Evolutionary conservation across 202 grass and related monocot species (phyloP), one percentile per base, ranked within the genome.

Genomic region (Panicum hallii): DNA sequence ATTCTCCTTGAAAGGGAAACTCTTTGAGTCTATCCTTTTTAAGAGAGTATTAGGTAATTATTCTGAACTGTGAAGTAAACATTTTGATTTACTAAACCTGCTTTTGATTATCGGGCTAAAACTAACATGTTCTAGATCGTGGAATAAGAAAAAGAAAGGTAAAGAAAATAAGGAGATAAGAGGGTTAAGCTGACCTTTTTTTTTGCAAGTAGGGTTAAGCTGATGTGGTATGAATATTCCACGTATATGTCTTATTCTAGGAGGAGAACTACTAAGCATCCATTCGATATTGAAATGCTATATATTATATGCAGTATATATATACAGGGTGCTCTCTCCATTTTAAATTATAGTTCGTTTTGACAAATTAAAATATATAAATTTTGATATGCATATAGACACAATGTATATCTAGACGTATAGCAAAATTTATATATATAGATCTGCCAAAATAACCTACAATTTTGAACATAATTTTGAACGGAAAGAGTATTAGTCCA

Each of bases 281-380:
- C 68, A 86, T 12, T 34, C 34, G n/a, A 55, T 80, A 41, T 43
- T 6, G 20, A 67, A 82, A 70, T 60, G 38, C 55, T 61, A 62
- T 47, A 66, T n/a, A 7, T n/a, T 28, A n/a, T 4, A 1, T 70
- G 13, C 15, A 22, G 7, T 74, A 38, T 3, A 74, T 22, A 72
- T n/a, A n/a, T n/a, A n/a, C n/a, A n/a, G n/a, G n/a, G n/a, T n/a
- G n/a, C 34, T 34, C 3, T 1, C 34, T 34, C 47, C 26, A 26
- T 26, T 26, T 1, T 1, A 26, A 26, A 26, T 1, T 26, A 26
- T 26, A 26, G 26, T 26, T 26, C 1, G 26, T 26, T 26, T 26
- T 26, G 26, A 1, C 26, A 26, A 26, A 26, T 26, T 26, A 26
- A 26, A 1, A 26, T 26, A 26, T 26, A 26, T 26, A 26, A 26